Percentiles rank a stretch among this genome's conserved stretches.
These are phyloP conservation scores for Geotrichum siamense DNA, from an alignment of 1,139 yeast genomes.

Conservation along the genomic window DNA sequence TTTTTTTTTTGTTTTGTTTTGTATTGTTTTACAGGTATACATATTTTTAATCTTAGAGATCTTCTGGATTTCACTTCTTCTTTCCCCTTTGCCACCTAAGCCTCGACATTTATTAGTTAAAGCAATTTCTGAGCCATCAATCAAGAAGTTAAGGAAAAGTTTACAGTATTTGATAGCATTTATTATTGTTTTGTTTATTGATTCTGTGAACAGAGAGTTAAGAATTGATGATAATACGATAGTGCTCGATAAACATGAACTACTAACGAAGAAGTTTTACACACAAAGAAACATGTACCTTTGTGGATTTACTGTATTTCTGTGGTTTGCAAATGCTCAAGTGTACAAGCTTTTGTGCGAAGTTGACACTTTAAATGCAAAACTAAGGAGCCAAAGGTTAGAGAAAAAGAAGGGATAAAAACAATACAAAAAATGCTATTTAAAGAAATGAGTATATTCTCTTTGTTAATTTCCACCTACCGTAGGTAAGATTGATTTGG, in stretches of 20 bases:
- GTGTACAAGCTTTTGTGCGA: background rate
- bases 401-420: too few relatives aligned
- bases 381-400: too few relatives aligned
- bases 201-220: background rate
- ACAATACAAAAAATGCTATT: too few relatives aligned
- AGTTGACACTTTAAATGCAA: background rate
- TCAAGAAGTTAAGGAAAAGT: background rate
- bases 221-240: background rate
- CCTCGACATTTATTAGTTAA: background rate
- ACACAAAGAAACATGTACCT: slow-evolving; percentile 95
- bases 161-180: background rate
- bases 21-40: too few relatives aligned
- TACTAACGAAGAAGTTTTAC: slow-evolving; percentile 46
- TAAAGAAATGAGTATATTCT: too few relatives aligned
- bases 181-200: slow-evolving; percentile 1
- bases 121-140: background rate
- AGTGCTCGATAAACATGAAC: background rate
- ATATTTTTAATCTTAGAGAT: too few relatives aligned
- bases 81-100: background rate
- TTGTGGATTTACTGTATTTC: slow-evolving; percentile 89
- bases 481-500: too few relatives aligned
- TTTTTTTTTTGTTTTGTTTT: too few relatives aligned
- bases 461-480: too few relatives aligned
- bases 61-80: background rate
- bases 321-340: slow-evolving; percentile 42